A percentile compares a stretch with the other conserved stretches of the same genome.
phyloP scores from a whole-genome alignment of 2,329 filamentous ascomycete species.

The Penicillium polonicum region DNA sequence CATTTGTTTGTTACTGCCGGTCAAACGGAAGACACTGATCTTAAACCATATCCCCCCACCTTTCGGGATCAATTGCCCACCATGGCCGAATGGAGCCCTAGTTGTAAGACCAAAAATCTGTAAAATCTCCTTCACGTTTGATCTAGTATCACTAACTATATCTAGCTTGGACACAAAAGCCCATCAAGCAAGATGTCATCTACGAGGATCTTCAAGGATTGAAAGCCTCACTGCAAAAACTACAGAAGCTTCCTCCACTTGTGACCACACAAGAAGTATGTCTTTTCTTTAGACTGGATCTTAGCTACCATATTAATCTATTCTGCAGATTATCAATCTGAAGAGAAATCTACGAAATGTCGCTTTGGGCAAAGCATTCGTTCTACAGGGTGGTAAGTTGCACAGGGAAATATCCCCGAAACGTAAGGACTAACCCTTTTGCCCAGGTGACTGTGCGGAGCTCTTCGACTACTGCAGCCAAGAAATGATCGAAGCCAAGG shows the following conservation, averaged over 20 bases:
- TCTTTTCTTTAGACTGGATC: background rate
- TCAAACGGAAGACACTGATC: background rate
- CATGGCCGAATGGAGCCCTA: constrained; percentile 34
- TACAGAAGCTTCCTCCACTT: constrained; percentile 47
- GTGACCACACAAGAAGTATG: constrained; percentile 48
- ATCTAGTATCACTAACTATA: background rate
- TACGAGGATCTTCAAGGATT: constrained; percentile 47
- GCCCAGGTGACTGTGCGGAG: constrained; percentile 77
- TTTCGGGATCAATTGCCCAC: background rate
- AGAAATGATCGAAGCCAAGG: constrained; percentile 87
- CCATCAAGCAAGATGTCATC: constrained; percentile 48
- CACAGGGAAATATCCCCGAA: background rate
- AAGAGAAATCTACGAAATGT: constrained; percentile 79
- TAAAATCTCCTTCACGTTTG: background rate
- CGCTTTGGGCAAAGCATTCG: constrained; percentile 83
- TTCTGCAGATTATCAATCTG: constrained; percentile 66
- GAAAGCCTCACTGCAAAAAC: constrained; percentile 41
- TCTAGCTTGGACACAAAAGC: constrained; percentile 45
- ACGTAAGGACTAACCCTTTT: background rate
- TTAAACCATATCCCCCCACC: background rate
- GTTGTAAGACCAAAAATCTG: constrained; percentile 21
- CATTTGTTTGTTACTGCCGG: background rate
- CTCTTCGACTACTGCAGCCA: constrained; percentile 95
- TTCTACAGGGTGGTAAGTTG: constrained; percentile 76
- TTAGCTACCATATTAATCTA: constrained; percentile 3